Conservation (phyloP, 441 rosid species). For the Pelargonium citronellum region DNA sequence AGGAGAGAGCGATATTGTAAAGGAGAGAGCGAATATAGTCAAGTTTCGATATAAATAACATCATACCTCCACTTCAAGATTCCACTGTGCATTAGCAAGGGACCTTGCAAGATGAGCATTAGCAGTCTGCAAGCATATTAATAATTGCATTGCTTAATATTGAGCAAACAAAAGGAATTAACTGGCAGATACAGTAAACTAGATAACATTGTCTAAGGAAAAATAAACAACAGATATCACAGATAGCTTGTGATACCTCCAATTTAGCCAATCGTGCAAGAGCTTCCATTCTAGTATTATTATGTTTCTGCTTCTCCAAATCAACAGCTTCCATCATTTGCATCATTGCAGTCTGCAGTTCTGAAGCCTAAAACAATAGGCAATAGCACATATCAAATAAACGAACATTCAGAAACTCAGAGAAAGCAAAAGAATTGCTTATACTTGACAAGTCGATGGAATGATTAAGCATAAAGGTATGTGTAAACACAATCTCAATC, state of each 20-base stretch:
- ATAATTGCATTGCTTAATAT: slow-evolving; percentile 9
- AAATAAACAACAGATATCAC: slow-evolving; percentile 17
- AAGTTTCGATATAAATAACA: slow-evolving; percentile 14
- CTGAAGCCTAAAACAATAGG: slow-evolving; percentile 57
- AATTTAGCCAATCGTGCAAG: slow-evolving; percentile 63
- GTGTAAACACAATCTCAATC: not conserved
- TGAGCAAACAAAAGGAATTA: slow-evolving; percentile 11
- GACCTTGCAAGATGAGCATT: slow-evolving; percentile 87
- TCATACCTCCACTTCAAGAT: slow-evolving; percentile 79
- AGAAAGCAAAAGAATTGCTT: not conserved
- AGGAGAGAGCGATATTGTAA: not conserved
- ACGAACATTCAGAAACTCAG: not conserved
- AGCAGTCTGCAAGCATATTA: slow-evolving; percentile 56
- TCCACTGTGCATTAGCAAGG: slow-evolving; percentile 73
- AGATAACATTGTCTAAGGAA: slow-evolving; percentile 8
- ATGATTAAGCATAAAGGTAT: not conserved
- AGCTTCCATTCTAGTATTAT: slow-evolving; percentile 90
- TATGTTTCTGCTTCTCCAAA: slow-evolving; percentile 86
- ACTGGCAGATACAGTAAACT: slow-evolving; percentile 8
- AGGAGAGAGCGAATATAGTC: slow-evolving; percentile 7
- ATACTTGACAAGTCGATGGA: not conserved
- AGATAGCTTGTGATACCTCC: slow-evolving; percentile 50
- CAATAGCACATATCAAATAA: not conserved
- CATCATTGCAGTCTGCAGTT: slow-evolving; percentile 84
- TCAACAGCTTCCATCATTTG: slow-evolving; percentile 91